A percentile compares a stretch with the other conserved stretches of the same genome.
Evolutionary conservation across 495 filamentous ascomycete genomes (phyloP).

Genomic region (Trichoderma virens): DNA sequence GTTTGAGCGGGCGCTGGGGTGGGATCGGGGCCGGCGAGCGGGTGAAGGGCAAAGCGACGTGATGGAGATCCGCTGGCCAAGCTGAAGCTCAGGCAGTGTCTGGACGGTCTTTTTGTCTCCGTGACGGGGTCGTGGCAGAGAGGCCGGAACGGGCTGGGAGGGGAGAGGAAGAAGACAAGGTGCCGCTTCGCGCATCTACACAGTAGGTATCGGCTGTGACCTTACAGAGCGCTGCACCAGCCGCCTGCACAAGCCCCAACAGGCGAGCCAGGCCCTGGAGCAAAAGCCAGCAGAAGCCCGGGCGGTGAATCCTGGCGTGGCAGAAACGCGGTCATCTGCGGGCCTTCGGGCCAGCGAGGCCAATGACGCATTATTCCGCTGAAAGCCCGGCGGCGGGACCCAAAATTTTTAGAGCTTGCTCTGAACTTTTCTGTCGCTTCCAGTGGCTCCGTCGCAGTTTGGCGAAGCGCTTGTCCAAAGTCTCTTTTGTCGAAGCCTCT

Average conservation of each 20-base stretch:
- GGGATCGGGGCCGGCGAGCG: not conserved
- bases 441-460: not conserved
- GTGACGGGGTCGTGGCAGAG: not conserved
- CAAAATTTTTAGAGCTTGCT: slow-evolving; percentile 7
- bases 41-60: not conserved
- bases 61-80: not conserved
- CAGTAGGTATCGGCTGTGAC: slow-evolving; percentile 1
- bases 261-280: not conserved
- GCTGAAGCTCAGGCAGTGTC: not conserved
- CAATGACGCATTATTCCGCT: slow-evolving; percentile 7
- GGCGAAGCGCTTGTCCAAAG: not conserved
- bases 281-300: too few species aligned
- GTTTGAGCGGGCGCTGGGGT: not conserved
- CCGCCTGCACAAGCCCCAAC: not conserved
- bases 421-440: slow-evolving; percentile 4
- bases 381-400: not conserved
- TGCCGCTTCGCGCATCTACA: slow-evolving; percentile 8
- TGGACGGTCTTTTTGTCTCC: not conserved
- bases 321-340: not conserved
- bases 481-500: too few species aligned
- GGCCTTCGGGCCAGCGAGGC: not conserved
- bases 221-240: not conserved
- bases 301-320: slow-evolving; percentile 7
- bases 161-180: not conserved
- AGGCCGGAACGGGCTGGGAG: not conserved